Evolutionary conservation across 2,329 filamentous ascomycete genomes (phyloP).

Genomic region (Ophidiomyces ophidiicola): DNA sequence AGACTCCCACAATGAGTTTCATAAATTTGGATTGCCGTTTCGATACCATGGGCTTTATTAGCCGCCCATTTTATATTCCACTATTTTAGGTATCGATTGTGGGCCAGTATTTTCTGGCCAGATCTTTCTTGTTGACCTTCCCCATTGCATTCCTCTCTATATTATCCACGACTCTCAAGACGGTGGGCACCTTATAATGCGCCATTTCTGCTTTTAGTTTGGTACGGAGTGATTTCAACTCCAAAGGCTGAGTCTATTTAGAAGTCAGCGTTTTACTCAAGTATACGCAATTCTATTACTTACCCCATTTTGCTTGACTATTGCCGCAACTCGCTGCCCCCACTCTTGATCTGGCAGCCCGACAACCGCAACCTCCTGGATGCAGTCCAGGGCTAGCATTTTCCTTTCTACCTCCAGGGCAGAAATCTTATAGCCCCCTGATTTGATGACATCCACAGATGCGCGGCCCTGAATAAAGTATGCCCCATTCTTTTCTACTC

Average conservation of each 20-base stretch:
- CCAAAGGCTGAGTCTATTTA: slow-evolving; percentile 15
- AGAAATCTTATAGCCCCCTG: slow-evolving; percentile 45
- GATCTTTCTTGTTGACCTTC: slow-evolving; percentile 46
- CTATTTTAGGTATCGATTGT: too few relatives aligned
- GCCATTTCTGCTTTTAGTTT: slow-evolving; percentile 58
- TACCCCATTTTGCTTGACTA: slow-evolving; percentile 34
- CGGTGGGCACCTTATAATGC: slow-evolving; percentile 85
- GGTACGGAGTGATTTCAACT: slow-evolving; percentile 24
- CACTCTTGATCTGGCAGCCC: slow-evolving; percentile 44
- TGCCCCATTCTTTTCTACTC: slow-evolving; percentile 27
- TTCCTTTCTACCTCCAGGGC: slow-evolving; percentile 45
- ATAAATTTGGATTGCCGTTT: too few relatives aligned
- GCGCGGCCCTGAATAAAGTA: slow-evolving; percentile 45
- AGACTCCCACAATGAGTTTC: too few relatives aligned
- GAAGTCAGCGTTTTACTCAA: slow-evolving; percentile 4
- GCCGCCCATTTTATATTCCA: too few relatives aligned
- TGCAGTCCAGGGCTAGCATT: slow-evolving; percentile 37
- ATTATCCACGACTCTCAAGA: slow-evolving; percentile 65
- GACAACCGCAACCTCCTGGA: slow-evolving; percentile 43
- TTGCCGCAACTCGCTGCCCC: slow-evolving; percentile 44
- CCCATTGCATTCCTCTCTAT: slow-evolving; percentile 93
- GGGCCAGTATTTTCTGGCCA: slow-evolving; percentile 30
- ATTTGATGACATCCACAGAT: slow-evolving; percentile 44
- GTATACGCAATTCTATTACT: slow-evolving; percentile 11
- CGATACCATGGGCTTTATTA: too few relatives aligned